Evolutionary conservation across 495 filamentous ascomycete species (phyloP), one percentile per base, ranked within the genome.

Genomic region (Penicillium herquei): DNA sequence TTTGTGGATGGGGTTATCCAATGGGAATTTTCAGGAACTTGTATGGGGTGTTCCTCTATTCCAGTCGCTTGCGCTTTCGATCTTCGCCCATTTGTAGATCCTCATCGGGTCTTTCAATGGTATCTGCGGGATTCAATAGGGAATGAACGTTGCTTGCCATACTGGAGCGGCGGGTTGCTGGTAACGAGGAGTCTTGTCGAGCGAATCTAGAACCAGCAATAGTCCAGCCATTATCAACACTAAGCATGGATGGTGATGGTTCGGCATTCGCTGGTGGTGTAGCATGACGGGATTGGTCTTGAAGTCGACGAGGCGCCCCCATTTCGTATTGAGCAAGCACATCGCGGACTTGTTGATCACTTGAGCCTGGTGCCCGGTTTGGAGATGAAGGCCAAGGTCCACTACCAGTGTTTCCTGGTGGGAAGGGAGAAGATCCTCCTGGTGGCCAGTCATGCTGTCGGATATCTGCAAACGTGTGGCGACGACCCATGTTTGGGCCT

Each of bases 381-480:
- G 92, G 92, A 13, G 90, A 94, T 1, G 90, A 87, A 3, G 93
- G 91, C 91, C 91, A 97, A 48, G 90, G 88, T 75, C 79, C 57
- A 80, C 49, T 56, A 39, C 52, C 21, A n/a, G 54, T 41, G 39
- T 65, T 67, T 30, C 59, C 57, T 3, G 63, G 62, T 9, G 69
- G 67, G 55, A 90, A 91, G 11, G 92, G 90, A 4, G 91, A 91
- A 26, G 80, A 79, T 41, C 76, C 81, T 32, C 72, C 66, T 13
- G 84, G 80, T 59, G 88, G 85, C 94, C 94, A 97, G 49, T 90
- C 90, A 60, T 89, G 88, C 39, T 89, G 84, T 31, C 94, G 89
- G 59, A 98, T 98, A 62, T 98, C 94, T 51, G 94, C 94, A 45
- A 93, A 94, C 1, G 94, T 98, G 70, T 98, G 94, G 41, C 94